phyloP scores from a whole-genome alignment of 164 flowering plant species.

The Dillenia turbinata region DNA sequence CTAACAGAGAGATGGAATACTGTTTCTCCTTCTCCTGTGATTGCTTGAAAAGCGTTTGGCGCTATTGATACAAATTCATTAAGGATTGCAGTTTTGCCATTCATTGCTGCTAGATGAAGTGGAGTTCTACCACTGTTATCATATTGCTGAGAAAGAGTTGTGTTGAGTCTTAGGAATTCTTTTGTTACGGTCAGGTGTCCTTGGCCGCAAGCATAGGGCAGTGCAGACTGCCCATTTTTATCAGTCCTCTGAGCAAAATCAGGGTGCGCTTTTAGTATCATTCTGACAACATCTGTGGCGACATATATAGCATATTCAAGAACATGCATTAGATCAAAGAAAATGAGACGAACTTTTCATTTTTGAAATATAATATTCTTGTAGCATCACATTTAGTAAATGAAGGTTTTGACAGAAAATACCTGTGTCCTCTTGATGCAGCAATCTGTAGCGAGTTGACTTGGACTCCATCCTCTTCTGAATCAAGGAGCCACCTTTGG shows the following conservation, averaged over 20 bases:
- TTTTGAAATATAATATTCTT: no score
- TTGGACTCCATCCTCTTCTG: slow-evolving; percentile 11
- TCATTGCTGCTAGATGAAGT: slow-evolving; percentile 20
- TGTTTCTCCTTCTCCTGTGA: slow-evolving; percentile 18
- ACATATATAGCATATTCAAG: no score
- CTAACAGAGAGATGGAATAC: slow-evolving; percentile 19
- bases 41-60: slow-evolving; percentile 6
- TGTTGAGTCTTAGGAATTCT: slow-evolving; percentile 9
- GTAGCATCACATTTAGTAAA: no score
- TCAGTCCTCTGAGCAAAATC: slow-evolving; percentile 9
- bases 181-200: slow-evolving; percentile 12
- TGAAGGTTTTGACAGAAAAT: not conserved
- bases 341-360: no score
- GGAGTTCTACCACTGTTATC: slow-evolving; percentile 19
- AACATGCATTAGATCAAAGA: no score
- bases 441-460: slow-evolving; percentile 20
- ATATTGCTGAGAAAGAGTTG: slow-evolving; percentile 6
- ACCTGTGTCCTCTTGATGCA: slow-evolving; percentile 22
- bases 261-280: slow-evolving; percentile 8
- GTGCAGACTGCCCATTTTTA: slow-evolving; percentile 9
- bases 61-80: slow-evolving; percentile 8
- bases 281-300: slow-evolving; percentile 1
- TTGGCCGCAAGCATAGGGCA: slow-evolving; percentile 21
- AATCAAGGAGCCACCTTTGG: not conserved
- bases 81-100: slow-evolving; percentile 10